These are phyloP conservation scores for Kregervanrija pseudodelftensis DNA, from an alignment of 805 yeast genomes.

Conservation along the genomic window DNA sequence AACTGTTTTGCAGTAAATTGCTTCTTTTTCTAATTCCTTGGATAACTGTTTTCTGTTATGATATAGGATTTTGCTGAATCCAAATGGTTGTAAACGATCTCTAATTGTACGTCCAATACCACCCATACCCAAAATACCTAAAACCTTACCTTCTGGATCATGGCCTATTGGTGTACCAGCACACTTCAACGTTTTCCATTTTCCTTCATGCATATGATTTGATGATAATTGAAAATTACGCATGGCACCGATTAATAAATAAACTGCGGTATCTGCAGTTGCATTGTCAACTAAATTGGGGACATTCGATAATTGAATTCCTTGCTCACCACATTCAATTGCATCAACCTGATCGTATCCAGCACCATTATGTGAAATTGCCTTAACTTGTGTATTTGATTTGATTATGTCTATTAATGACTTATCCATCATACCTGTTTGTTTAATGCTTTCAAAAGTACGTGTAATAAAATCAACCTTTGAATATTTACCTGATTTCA, in stretches of 20 bases:
- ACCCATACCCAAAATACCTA: conserved; percentile 84
- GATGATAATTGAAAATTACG: conserved; percentile 59
- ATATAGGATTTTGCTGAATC: conserved; percentile 63
- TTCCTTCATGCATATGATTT: conserved; percentile 44
- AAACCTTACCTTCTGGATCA: conserved; percentile 67
- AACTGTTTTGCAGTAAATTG: conserved; percentile 55
- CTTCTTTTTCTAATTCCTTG: conserved; percentile 58
- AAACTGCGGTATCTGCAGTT: conserved; percentile 52
- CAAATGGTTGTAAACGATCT: conserved; percentile 67
- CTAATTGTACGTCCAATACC: conserved; percentile 83
- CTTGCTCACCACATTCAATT: conserved; percentile 30
- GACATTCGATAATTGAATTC: conserved; percentile 45
- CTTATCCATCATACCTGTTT: conserved; percentile 37
- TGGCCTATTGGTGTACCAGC: conserved; percentile 59
- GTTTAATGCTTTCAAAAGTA: conserved; percentile 32
- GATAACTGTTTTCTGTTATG: conserved; percentile 58
- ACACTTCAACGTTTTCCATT: conserved; percentile 47
- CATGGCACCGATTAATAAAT: conserved; percentile 42
- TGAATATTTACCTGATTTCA: conserved; percentile 28
- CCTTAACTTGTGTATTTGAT: conserved; percentile 28
- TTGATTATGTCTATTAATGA: conserved; percentile 35
- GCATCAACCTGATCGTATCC: conserved; percentile 52
- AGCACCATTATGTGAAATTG: conserved; percentile 45
- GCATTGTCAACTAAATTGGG: conserved; percentile 47
- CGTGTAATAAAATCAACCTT: conserved; percentile 34